Evolutionary conservation across 495 filamentous ascomycete species (phyloP), one percentile per base, ranked within the genome.

Genomic region (Neurospora sp.): DNA sequence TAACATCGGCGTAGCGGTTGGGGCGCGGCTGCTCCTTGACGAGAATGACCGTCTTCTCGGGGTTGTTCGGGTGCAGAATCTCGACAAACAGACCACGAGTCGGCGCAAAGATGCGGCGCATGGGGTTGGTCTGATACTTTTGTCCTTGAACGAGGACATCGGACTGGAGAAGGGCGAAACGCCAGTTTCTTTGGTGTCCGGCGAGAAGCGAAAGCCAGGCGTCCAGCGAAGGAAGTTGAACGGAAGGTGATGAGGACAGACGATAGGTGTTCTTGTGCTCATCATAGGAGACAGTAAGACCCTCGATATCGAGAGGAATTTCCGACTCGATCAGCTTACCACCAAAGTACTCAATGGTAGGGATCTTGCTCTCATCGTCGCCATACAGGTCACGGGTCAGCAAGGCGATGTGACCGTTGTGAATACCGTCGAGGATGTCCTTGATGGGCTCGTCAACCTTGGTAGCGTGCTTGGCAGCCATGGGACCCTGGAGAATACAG

Each of bases 161-260:
- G 18, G 94, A 91, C n/a, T 91, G 91, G 82, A 99, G 96, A n/a
- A 99, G 87, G n/a, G 96, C 96, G 80, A 96, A 93, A 72, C 93
- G 88, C 96, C 96, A 99, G 40, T 93, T 97, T 78, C 92, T 92
- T 42, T 83, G 86, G 18, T 88, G 86, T 16, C 96, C 96, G n/a
- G 95, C 95, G 69, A 99, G 88, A 35, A 98, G 90, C 39, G 92
- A 85, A 75, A 97, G 83, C 96, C 96, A 99, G 20, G 88, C 86
- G 66, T 96, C 90, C 1, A 90, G 77, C 27, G 91, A 87, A n/a
- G 96, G 96, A 44, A 98, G 83, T 72, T 88, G 84, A 11, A 88
- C 88, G 35, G 83, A 82, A 16, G 94, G 85, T 1, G 90, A 89
- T 5, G 89, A 86, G 14, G 93, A 92, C 35, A 99, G 84, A 31